Base-by-base conservation (phyloP, 257 asterid species). In the Avicennia marina region DNA sequence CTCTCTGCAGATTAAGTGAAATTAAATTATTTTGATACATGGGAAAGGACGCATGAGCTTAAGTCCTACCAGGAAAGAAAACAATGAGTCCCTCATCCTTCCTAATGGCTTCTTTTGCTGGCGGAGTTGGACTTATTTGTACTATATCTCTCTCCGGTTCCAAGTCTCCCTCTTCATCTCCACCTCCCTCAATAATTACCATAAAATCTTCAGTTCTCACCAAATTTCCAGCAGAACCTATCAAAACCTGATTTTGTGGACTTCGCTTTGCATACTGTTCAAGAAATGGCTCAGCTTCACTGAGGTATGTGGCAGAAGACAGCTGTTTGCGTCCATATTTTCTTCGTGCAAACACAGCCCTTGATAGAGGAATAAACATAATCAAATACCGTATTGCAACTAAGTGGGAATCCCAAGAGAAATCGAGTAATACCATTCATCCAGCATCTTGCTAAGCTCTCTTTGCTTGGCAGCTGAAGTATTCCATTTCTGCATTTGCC, bases 401-500 rank as follows among this genome's bases (percentile, higher is more conserved):
- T 57, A 60, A 65, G 33, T 50, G 47, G 57, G 17, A 59, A 71
- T 36, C 48, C 55, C 12, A 34, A 66, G 29, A 38, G 38, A 52
- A 71, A 63, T 69, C 46, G 43, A 75, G 43, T 71, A 61, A 44
- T 85, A 91, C 98, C 98, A 91, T 77, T 91, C 97, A 69, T 88
- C 98, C 69, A 91, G 86, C 97, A 91, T 83, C 74, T 75, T 78
- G 90, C 84, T 80, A 56, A 91, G 78, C 65, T 82, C 94, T 65
- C 65, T 76, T 72, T 82, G 96, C 78, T 91, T 91, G 53, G 84
- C 77, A 49, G 95, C 75, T 65, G 97, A 88, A 57, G 97, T 88
- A 66, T 91, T 88, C 98, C 98, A 91, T 64, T 72, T 91, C 81
- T 85, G 75, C 98, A 86, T 83, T 82, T 91, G 98, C 79, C 98